phyloP scores from a whole-genome alignment of 345 rosid genomes.

The Trapa incisa region DNA sequence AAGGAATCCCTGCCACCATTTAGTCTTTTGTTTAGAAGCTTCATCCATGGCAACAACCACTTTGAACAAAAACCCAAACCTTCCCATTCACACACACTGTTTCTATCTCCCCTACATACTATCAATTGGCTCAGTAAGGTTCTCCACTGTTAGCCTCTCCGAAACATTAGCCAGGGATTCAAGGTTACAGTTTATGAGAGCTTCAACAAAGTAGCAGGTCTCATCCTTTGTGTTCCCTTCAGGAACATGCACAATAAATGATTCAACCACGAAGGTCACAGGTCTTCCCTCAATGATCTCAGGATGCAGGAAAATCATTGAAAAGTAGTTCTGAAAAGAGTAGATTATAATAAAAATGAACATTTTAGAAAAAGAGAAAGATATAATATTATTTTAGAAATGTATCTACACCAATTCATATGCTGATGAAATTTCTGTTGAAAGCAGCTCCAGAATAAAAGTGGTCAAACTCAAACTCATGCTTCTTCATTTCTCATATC shows the following conservation, averaged over 20 bases:
- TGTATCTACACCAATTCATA: background rate
- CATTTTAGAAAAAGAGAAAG: background rate
- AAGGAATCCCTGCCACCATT: constrained; percentile 23
- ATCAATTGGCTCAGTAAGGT: constrained; percentile 44
- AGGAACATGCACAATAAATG: constrained; percentile 88
- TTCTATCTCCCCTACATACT: constrained; percentile 10
- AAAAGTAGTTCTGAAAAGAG: constrained; percentile 71
- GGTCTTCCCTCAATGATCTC: constrained; percentile 77
- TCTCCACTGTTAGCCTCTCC: constrained; percentile 72
- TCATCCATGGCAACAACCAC: constrained; percentile 33
- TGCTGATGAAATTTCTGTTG: background rate
- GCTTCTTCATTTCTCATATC: too few species aligned
- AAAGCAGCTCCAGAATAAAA: background rate
- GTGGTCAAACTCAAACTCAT: background rate
- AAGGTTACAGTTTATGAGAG: constrained; percentile 85
- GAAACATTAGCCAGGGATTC: constrained; percentile 84
- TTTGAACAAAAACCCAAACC: constrained; percentile 6
- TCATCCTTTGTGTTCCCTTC: constrained; percentile 93
- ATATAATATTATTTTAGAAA: background rate
- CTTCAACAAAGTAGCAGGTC: constrained; percentile 89
- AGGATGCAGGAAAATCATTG: constrained; percentile 79
- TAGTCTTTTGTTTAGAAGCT: constrained; percentile 37
- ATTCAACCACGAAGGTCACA: constrained; percentile 75
- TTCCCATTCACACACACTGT: background rate
- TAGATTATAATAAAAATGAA: background rate